A percentile compares a stretch with the other conserved stretches of the same genome.
phyloP scores from a whole-genome alignment of 805 yeast species.

The Kazachstania psychrophila region DNA sequence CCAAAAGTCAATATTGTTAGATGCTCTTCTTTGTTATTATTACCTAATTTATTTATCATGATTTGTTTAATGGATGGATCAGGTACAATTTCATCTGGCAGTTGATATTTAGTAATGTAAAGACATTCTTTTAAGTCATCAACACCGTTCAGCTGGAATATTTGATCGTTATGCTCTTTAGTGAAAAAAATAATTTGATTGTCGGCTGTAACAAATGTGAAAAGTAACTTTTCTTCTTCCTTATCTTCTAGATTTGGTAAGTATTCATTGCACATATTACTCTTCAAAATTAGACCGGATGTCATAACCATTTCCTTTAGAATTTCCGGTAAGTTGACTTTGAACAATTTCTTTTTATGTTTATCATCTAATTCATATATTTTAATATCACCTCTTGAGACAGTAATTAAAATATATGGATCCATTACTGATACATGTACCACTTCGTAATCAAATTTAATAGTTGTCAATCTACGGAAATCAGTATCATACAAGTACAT shows the following conservation, averaged over 20 bases:
- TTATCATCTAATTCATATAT: conserved; percentile 39
- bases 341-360: conserved; percentile 30
- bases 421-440: conserved; percentile 54
- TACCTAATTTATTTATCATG: conserved; percentile 57
- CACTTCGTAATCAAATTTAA: conserved; percentile 51
- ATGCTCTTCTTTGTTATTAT: conserved; percentile 48
- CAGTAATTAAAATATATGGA: conserved; percentile 53
- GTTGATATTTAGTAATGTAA: conserved; percentile 28
- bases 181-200: conserved; percentile 60
- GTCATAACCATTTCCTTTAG: conserved; percentile 48
- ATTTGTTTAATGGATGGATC: conserved; percentile 70
- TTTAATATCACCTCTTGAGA: conserved; percentile 62
- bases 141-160: conserved; percentile 32
- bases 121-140: conserved; percentile 34
- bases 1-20: conserved; percentile 68
- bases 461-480: conserved; percentile 44
- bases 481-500: conserved; percentile 53
- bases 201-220: conserved; percentile 67
- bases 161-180: conserved; percentile 37
- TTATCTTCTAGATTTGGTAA: conserved; percentile 19
- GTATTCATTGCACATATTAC: conserved; percentile 38
- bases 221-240: conserved; percentile 32
- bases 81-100: conserved; percentile 38
- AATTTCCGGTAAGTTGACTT: conserved; percentile 31
- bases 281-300: conserved; percentile 54